Conservation (phyloP, 805 yeast genomes). For the Candida glaebosa region DNA sequence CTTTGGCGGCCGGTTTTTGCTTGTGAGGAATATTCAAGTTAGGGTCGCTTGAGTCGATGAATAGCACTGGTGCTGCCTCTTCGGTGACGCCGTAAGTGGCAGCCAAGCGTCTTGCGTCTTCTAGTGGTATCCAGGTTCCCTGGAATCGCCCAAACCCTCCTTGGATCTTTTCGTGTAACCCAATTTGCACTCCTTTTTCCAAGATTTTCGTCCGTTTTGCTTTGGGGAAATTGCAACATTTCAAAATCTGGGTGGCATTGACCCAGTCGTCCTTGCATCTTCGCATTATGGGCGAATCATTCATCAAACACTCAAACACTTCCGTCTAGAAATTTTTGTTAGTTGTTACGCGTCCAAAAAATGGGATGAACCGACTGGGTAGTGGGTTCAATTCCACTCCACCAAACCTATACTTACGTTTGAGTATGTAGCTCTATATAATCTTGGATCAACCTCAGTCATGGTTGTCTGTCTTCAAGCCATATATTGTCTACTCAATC, state of each 20-base stretch:
- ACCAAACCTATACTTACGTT: conserved; percentile 31
- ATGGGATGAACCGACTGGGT: not conserved
- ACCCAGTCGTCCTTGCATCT: conserved; percentile 92
- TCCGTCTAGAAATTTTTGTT: conserved; percentile 32
- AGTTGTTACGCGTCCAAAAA: conserved; percentile 5
- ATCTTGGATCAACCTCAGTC: conserved; percentile 34
- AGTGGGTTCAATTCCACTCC: not conserved
- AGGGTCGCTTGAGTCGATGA: conserved; percentile 34
- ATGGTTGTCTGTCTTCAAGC: conserved; percentile 11
- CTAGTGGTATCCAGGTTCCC: conserved; percentile 94
- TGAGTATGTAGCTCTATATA: conserved; percentile 44
- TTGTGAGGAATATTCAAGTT: conserved; percentile 33
- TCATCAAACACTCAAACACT: conserved; percentile 71
- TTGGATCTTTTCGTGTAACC: conserved; percentile 88
- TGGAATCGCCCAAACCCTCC: conserved; percentile 98
- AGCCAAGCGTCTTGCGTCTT: conserved; percentile 54
- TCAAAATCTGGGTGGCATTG: conserved; percentile 92
- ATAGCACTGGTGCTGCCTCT: conserved; percentile 41
- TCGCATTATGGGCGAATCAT: conserved; percentile 81
- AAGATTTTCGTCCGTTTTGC: conserved; percentile 89
- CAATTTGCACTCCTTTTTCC: conserved; percentile 90
- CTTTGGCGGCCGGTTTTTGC: conserved; percentile 30
- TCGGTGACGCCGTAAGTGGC: conserved; percentile 36
- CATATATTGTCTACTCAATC: conserved; percentile 1
- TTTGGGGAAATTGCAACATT: conserved; percentile 91